phyloP scores from a whole-genome alignment of 805 yeast species.

The Spathaspora gorwiae region DNA sequence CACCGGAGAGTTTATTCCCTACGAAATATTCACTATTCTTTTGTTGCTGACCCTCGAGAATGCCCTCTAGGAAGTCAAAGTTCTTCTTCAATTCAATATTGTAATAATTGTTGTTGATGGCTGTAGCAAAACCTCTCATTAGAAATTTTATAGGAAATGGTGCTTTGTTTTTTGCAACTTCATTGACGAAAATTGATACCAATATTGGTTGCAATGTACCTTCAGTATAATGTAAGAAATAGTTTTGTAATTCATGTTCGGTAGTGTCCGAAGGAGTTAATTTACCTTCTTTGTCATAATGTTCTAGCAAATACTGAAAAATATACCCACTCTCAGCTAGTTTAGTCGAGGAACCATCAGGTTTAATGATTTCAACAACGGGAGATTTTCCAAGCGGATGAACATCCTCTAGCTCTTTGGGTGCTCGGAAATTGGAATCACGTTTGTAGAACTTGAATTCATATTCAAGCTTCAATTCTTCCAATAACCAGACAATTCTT shows the following conservation, averaged over 20 bases:
- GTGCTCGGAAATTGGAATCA: conserved; percentile 24
- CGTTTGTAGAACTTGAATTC: conserved; percentile 29
- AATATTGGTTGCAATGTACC: conserved; percentile 54
- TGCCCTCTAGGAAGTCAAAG: conserved; percentile 24
- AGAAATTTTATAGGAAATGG: conserved; percentile 24
- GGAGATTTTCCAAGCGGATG: conserved; percentile 39
- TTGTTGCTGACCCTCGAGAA: conserved; percentile 19
- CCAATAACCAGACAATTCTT: conserved; percentile 36
- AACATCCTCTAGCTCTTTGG: conserved; percentile 23
- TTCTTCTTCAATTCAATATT: conserved; percentile 17
- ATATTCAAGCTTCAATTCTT: conserved; percentile 28
- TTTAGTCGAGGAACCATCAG: conserved; percentile 12
- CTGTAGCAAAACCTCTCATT: conserved; percentile 16
- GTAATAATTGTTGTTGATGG: conserved; percentile 24
- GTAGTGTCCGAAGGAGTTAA: conserved; percentile 35
- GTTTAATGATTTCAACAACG: conserved; percentile 23
- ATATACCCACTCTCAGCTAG: conserved; percentile 63
- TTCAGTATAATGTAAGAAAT: conserved; percentile 55
- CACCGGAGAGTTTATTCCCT: conserved; percentile 47
- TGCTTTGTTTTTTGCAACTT: conserved; percentile 20
- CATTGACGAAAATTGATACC: conserved; percentile 26
- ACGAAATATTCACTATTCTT: conserved; percentile 37
- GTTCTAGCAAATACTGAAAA: conserved; percentile 44
- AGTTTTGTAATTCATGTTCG: conserved; percentile 43
- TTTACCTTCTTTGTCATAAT: conserved; percentile 42